Evolutionary conservation across 139 green algal species (phyloP).

Genomic region (Closterium sp.): DNA sequence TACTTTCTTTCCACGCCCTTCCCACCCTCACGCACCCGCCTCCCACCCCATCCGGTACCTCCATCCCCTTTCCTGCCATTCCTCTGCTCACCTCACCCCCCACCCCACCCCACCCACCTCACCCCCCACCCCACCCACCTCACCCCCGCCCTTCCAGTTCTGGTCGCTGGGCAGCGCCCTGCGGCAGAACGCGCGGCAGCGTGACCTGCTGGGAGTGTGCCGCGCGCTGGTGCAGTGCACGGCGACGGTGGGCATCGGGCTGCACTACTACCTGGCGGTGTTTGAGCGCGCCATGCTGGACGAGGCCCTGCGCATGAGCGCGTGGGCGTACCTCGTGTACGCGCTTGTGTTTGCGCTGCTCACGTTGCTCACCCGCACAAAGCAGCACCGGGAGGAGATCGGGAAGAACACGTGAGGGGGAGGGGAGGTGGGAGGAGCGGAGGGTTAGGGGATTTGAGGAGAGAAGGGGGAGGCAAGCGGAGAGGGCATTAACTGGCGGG

Average conservation of each 20-base stretch:
- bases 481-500: too few species aligned
- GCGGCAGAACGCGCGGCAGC: background rate
- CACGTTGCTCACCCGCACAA: background rate
- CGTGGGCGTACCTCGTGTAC: constrained; percentile 22
- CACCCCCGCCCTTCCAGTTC: background rate
- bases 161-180: background rate
- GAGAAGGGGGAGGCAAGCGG: too few species aligned
- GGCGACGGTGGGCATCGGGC: background rate
- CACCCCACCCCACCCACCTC: too few species aligned
- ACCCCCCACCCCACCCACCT: too few species aligned
- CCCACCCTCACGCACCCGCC: too few species aligned
- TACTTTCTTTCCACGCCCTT: too few species aligned
- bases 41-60: too few species aligned
- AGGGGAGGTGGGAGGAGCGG: too few species aligned
- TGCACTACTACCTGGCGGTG: constrained; percentile 47
- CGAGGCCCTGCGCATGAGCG: constrained; percentile 17
- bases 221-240: constrained; percentile 5
- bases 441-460: background rate
- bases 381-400: background rate
- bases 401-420: background rate
- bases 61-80: background rate
- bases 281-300: constrained; percentile 47
- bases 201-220: background rate
- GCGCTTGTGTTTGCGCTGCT: constrained; percentile 7
- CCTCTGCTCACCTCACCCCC: too few species aligned